phyloP scores from a whole-genome alignment of 371 early-diverging fungal genomes.

The Chytridium lagenaria region DNA sequence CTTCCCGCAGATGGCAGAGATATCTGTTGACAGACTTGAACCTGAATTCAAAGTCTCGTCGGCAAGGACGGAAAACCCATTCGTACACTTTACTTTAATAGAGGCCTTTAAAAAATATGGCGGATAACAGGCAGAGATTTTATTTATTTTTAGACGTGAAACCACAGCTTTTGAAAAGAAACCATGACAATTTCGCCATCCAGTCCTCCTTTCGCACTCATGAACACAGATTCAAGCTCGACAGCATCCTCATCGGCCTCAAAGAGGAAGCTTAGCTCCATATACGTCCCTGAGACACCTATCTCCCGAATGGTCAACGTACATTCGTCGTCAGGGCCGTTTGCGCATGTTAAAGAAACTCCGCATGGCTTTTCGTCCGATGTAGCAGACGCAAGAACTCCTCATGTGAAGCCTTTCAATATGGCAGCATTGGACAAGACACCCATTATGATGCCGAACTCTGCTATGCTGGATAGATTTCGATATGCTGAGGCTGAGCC shows the following conservation, averaged over 20 bases:
- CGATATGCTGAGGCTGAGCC: background rate
- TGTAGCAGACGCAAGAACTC: too few relatives aligned
- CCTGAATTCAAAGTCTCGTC: constrained; percentile 52
- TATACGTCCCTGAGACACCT: background rate
- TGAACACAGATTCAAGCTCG: background rate
- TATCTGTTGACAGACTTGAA: constrained; percentile 51
- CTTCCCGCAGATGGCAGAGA: constrained; percentile 72
- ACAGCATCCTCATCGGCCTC: background rate
- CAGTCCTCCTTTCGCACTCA: background rate
- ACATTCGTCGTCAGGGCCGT: background rate
- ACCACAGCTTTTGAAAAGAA: background rate
- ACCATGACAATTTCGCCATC: background rate
- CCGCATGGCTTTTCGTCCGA: too few relatives aligned
- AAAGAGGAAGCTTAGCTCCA: background rate
- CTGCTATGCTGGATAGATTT: background rate
- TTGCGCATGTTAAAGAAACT: background rate
- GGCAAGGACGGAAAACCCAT: constrained; percentile 63
- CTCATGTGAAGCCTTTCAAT: background rate
- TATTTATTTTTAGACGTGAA: background rate
- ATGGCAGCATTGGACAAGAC: background rate
- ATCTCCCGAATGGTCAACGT: background rate
- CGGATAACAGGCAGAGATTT: background rate
- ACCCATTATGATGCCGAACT: background rate
- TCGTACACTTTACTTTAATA: constrained; percentile 69
- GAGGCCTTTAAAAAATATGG: constrained; percentile 63